Conservation (phyloP, 495 filamentous ascomycete genomes). For the Terfezia claveryi region DNA sequence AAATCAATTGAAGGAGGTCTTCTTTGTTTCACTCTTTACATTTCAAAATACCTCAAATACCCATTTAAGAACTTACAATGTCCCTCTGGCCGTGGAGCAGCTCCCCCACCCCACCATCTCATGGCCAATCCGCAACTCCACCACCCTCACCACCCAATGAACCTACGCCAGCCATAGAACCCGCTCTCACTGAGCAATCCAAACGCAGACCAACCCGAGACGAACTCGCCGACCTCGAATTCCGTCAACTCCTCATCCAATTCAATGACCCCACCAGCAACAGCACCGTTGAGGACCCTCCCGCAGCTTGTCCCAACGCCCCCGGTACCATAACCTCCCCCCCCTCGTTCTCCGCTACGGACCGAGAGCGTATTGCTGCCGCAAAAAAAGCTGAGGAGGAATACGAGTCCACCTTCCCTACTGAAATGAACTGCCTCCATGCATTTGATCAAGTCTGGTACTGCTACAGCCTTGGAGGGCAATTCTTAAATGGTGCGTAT, state of each 20-base stretch:
- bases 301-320: not conserved
- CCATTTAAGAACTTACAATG: too few species aligned
- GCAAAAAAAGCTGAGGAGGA: too few species aligned
- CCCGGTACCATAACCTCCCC: not conserved
- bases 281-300: too few species aligned
- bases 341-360: not conserved
- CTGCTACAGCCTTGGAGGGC: conserved; percentile 78
- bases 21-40: too few species aligned
- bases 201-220: not conserved
- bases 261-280: not conserved
- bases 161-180: too few species aligned
- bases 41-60: too few species aligned
- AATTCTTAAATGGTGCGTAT: conserved; percentile 41
- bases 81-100: too few species aligned
- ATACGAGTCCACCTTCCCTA: conserved; percentile 43
- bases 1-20: too few species aligned
- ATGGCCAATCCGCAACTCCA: too few species aligned
- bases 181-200: not conserved
- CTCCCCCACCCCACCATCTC: too few species aligned
- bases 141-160: too few species aligned
- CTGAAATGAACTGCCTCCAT: conserved; percentile 64
- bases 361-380: not conserved
- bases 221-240: not conserved
- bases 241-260: not conserved
- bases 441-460: conserved; percentile 90